Percentiles rank a stretch among this genome's conserved stretches.
Evolutionary conservation across 148 eudicot genomes (phyloP).

Genomic region (Fagopyrum tataricum): DNA sequence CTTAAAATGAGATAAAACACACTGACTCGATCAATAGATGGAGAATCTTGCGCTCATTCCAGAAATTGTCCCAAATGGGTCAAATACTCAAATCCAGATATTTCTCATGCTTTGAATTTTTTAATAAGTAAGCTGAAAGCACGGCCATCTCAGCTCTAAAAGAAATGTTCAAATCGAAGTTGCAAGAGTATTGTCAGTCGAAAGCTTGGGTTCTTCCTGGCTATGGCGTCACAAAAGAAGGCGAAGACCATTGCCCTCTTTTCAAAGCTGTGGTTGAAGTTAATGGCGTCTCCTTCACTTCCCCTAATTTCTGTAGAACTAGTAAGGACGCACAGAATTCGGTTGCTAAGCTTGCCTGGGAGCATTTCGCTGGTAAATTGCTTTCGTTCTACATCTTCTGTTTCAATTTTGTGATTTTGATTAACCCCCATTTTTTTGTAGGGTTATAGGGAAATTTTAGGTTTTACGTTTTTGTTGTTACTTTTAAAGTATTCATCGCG

Average conservation of each 20-base stretch:
- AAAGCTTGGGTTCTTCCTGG: slow-evolving; percentile 35
- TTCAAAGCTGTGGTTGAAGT: slow-evolving; percentile 43
- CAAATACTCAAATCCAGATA: too few relatives aligned
- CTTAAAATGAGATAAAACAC: too few relatives aligned
- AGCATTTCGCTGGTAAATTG: slow-evolving; percentile 23
- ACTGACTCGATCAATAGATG: too few relatives aligned
- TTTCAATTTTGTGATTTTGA: background rate
- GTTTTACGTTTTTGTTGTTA: background rate
- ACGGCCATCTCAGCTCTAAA: background rate
- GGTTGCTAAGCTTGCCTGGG: slow-evolving; percentile 50
- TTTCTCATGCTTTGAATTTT: too few relatives aligned
- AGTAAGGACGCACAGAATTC: slow-evolving; percentile 62
- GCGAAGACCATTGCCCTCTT: slow-evolving; percentile 44
- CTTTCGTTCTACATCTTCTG: background rate
- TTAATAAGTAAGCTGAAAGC: background rate
- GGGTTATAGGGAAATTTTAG: background rate
- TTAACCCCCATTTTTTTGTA: background rate
- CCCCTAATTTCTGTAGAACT: slow-evolving; percentile 22
- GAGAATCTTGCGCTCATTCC: too few relatives aligned
- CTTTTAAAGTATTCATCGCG: background rate
- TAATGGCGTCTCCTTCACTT: slow-evolving; percentile 24
- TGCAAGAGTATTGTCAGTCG: slow-evolving; percentile 40
- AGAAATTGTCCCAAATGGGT: too few relatives aligned
- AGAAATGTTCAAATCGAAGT: slow-evolving; percentile 39
- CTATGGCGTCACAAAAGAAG: slow-evolving; percentile 33